Conservation (phyloP, 306 rosid genomes). For the Prunus mira region DNA sequence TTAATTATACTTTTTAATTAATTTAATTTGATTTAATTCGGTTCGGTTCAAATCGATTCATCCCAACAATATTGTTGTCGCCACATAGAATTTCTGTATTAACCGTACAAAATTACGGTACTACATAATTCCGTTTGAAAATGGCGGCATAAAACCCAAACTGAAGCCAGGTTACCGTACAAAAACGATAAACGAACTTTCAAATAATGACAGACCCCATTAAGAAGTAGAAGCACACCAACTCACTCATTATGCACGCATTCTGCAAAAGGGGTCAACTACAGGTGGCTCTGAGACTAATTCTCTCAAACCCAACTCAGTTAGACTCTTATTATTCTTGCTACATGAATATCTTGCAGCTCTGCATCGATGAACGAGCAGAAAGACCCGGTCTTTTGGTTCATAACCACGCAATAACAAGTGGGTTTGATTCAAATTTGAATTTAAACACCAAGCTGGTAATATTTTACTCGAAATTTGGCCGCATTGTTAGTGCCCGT, state of each 20-base stretch:
- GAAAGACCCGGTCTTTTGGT: constrained; percentile 27
- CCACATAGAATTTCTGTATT: too few relatives aligned
- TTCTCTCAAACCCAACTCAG: background rate
- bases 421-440: constrained; percentile 29
- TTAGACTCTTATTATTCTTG: constrained; percentile 4
- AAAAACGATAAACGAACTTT: background rate
- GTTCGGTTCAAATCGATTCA: too few relatives aligned
- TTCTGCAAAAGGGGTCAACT: background rate
- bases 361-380: constrained; percentile 20
- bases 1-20: too few relatives aligned
- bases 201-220: background rate
- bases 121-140: background rate
- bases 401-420: constrained; percentile 21
- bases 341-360: constrained; percentile 24
- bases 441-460: constrained; percentile 26
- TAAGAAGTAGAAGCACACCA: background rate
- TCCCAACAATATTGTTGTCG: too few relatives aligned
- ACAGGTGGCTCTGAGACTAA: background rate
- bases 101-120: too few relatives aligned
- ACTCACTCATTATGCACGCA: constrained; percentile 4
- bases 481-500: constrained; percentile 14
- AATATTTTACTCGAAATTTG: constrained; percentile 6
- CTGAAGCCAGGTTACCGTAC: background rate
- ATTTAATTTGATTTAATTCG: too few relatives aligned
- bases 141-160: background rate